Conservation (phyloP, 768 basidiomycete genomes). For the Fibroporia radiculosa region DNA sequence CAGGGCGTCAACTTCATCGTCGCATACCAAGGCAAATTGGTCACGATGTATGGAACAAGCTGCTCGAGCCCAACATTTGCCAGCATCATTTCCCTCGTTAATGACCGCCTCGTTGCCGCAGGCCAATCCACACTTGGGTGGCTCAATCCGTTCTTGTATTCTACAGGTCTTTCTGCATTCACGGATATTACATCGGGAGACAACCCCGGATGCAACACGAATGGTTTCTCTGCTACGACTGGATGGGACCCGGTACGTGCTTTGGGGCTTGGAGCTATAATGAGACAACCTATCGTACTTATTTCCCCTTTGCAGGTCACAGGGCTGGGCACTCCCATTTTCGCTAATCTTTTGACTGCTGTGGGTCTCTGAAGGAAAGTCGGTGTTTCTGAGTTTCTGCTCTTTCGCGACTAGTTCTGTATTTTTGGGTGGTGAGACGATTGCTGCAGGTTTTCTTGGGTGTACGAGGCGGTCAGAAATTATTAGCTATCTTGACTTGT, state of each 20-base stretch:
- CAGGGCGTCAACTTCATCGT: constrained; percentile 43
- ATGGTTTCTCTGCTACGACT: constrained; percentile 23
- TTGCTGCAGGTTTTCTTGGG: no score
- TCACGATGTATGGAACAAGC: constrained; percentile 49
- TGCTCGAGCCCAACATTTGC: constrained; percentile 58
- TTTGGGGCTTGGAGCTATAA: background rate
- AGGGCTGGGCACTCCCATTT: constrained; percentile 28
- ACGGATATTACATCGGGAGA: constrained; percentile 16
- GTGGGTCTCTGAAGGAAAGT: constrained; percentile 12
- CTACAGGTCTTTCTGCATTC: constrained; percentile 17
- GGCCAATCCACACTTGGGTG: constrained; percentile 28
- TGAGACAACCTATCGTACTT: background rate
- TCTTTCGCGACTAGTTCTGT: no score
- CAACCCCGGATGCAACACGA: constrained; percentile 18
- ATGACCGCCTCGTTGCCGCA: constrained; percentile 24
- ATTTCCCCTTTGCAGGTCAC: constrained; percentile 14
- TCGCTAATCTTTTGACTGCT: constrained; percentile 18
- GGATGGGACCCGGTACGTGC: constrained; percentile 27
- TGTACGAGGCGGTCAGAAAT: no score
- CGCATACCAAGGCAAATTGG: constrained; percentile 29
- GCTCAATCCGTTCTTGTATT: constrained; percentile 30
- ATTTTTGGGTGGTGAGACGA: no score
- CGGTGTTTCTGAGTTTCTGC: no score
- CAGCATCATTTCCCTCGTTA: constrained; percentile 49
- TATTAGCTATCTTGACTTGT: no score